Base-by-base conservation (phyloP, 2,329 filamentous ascomycete species). In the Tolypocladium amazonense region DNA sequence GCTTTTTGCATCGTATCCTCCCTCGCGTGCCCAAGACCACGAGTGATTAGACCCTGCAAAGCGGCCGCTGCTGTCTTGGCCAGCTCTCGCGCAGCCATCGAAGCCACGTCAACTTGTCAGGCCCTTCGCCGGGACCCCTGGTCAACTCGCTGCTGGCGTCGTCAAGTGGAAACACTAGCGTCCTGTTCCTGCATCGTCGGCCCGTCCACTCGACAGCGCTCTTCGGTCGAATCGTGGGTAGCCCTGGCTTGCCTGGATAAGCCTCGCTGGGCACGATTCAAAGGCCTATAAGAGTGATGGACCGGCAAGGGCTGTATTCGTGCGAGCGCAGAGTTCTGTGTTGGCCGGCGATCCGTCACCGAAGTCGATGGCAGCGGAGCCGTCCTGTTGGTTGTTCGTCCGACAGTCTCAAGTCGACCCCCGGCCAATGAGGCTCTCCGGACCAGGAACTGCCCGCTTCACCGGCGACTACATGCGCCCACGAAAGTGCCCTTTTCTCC, bases 101-200 rank as follows among this genome's bases (percentile, higher is more conserved):
- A 52, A 33, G 47, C 47, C 50, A 33, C 47, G 25, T 52, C 45
- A 27, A 47, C 43, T 23, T 25, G 23, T 18, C n/a, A 12, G 9
- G 41, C 18, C 7, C 41, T 23, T 45, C n/a, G 23, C 43, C 43
- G 43, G 43, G 9, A 30, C 47, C 47, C 50, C 50, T 23, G 35
- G 55, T 56, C 55, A 23, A 41, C 52, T 52, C n/a, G 50, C 18
- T 14, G 50, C 30, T 4, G 30, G 18, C 5, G 30, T 37, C 60
- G 58, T 70, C 63, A 68, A 72, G 61, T 61, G 64, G 69, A 72
- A 72, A 72, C 70, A 66, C 69, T 72, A 72, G 70, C 68, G 67
- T 60, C 63, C 53, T 65, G 68, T 70, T 68, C 69, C 69, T 72
- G 68, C 68, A 64, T 60, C 25, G 25, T n/a, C 56, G 37, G 38